Evolutionary conservation across 2,329 filamentous ascomycete genomes (phyloP).

Genomic region (Pleurostoma richardsiae): DNA sequence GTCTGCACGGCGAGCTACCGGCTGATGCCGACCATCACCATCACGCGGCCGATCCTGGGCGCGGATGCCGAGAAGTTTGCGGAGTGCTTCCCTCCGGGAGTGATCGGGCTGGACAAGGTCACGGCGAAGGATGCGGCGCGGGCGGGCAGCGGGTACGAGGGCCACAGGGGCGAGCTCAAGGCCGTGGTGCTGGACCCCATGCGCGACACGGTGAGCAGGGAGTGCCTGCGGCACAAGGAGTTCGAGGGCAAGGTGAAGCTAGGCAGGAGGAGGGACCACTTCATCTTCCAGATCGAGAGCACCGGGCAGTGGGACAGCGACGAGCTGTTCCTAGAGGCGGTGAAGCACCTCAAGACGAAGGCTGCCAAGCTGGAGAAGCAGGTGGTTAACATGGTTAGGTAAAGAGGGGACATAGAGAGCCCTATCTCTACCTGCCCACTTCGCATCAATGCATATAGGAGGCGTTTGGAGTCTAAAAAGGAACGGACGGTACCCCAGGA

Average conservation of each 20-base stretch:
- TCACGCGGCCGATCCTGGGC: slow-evolving; percentile 77
- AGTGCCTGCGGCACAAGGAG: slow-evolving; percentile 85
- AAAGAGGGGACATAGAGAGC: slow-evolving; percentile 10
- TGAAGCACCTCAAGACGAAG: slow-evolving; percentile 82
- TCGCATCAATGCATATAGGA: slow-evolving; percentile 8
- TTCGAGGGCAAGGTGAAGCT: slow-evolving; percentile 95
- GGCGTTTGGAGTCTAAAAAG: slow-evolving; percentile 9
- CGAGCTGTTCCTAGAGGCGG: slow-evolving; percentile 83
- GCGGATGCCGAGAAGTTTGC: slow-evolving; percentile 85
- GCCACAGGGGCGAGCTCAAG: slow-evolving; percentile 73
- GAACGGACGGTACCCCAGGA: not conserved
- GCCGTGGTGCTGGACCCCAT: slow-evolving; percentile 85
- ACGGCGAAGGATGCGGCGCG: slow-evolving; percentile 59
- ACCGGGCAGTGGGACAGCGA: slow-evolving; percentile 94
- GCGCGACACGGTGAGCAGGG: slow-evolving; percentile 91
- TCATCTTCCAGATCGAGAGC: slow-evolving; percentile 95
- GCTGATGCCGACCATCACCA: slow-evolving; percentile 81
- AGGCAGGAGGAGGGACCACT: slow-evolving; percentile 86
- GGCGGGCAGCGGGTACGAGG: slow-evolving; percentile 62
- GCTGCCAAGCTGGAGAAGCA: slow-evolving; percentile 69
- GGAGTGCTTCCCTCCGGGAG: slow-evolving; percentile 81
- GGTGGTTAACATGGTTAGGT: slow-evolving; percentile 59
- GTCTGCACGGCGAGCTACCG: slow-evolving; percentile 94
- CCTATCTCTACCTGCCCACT: not conserved
- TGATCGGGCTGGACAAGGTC: slow-evolving; percentile 74